These are phyloP conservation scores for Blastosporella zonata DNA, from an alignment of 1,284 basidiomycete genomes.

Conservation along the genomic window DNA sequence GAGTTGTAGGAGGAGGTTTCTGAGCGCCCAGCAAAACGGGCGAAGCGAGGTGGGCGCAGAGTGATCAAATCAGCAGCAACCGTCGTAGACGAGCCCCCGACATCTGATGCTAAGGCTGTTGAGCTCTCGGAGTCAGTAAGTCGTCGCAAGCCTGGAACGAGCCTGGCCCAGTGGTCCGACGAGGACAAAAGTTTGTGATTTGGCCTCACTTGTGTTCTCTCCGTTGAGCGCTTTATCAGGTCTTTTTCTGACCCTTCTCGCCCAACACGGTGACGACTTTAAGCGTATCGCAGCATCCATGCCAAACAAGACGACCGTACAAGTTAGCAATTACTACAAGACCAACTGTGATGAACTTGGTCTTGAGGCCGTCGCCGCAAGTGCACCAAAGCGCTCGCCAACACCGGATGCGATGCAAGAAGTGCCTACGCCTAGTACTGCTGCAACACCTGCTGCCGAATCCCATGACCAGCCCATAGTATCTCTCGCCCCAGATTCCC, in stretches of 20 bases:
- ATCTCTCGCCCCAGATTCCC: conserved; percentile 10
- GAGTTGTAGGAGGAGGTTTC: conserved; percentile 25
- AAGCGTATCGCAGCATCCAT: conserved; percentile 72
- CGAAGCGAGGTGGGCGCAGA: conserved; percentile 33
- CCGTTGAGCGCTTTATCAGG: conserved; percentile 29
- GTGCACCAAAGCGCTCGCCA: conserved; percentile 31
- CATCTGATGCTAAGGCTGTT: conserved; percentile 19
- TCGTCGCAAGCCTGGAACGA: conserved; percentile 34
- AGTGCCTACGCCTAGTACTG: conserved; percentile 15
- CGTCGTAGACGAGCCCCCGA: conserved; percentile 28
- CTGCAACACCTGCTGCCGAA: conserved; percentile 14
- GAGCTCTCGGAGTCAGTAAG: conserved; percentile 27
- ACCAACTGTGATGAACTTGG: conserved; percentile 44
- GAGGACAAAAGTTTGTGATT: conserved; percentile 53
- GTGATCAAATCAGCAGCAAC: conserved; percentile 34
- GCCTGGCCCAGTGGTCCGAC: conserved; percentile 46
- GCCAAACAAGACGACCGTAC: conserved; percentile 76
- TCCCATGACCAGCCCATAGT: conserved; percentile 12
- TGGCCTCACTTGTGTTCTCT: neutral
- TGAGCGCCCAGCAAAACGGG: conserved; percentile 34
- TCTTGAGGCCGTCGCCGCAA: conserved; percentile 33
- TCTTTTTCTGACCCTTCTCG: conserved; percentile 62
- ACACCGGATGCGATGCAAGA: conserved; percentile 21
- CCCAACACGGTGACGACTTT: conserved; percentile 73
- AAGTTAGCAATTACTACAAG: conserved; percentile 71